These are phyloP conservation scores for Schizonepeta tenuifolia DNA, from an alignment of 257 asterid species.

Conservation along the genomic window DNA sequence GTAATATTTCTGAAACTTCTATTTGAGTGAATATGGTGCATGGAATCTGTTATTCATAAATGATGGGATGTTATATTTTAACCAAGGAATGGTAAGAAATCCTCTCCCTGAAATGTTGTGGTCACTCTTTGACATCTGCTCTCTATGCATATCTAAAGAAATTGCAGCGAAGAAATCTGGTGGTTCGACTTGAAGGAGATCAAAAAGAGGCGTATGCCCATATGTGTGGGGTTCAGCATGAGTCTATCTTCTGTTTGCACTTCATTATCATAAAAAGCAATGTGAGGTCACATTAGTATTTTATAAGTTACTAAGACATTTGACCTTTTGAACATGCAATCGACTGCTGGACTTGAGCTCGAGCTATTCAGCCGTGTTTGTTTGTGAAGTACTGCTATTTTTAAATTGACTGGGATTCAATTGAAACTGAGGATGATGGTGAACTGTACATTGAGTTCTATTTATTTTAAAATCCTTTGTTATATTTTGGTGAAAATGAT, in stretches of 20 bases:
- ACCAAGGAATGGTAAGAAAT: neutral
- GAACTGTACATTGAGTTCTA: no score
- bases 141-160: constrained; percentile 10
- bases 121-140: neutral
- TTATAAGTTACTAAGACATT: neutral
- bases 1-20: neutral
- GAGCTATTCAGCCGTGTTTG: neutral
- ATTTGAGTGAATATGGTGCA: no score
- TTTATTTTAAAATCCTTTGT: neutral
- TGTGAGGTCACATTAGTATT: neutral
- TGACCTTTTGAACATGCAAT: neutral
- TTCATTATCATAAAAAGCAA: neutral
- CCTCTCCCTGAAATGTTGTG: neutral
- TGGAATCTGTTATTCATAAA: neutral
- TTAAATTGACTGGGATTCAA: neutral
- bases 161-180: constrained; percentile 9
- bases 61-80: neutral
- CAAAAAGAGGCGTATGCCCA: neutral
- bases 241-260: neutral
- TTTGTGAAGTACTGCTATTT: neutral
- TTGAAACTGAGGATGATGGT: neutral
- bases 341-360: neutral
- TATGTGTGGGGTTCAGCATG: neutral
- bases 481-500: neutral
- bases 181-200: constrained; percentile 14